Base-by-base conservation (phyloP, 345 rosid species). In the Firmiana major region DNA sequence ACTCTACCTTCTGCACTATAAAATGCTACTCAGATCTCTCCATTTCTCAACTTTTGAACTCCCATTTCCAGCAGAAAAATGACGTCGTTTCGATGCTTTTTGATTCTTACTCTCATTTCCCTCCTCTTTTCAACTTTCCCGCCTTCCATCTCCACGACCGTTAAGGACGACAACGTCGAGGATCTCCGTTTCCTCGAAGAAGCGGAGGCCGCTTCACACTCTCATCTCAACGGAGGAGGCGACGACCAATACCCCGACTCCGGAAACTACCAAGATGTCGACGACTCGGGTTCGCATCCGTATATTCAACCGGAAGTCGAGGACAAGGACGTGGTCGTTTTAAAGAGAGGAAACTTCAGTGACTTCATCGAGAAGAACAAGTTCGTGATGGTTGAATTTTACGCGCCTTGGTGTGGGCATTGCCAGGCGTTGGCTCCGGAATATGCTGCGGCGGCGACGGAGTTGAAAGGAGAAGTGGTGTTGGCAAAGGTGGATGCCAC, bases 361-460 rank as follows among this genome's bases (percentile, higher is more conserved):
- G 91, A 88, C 40, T 79, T 88, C 78, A 77, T 92, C 17, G 87
- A 84, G 85, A 89, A 86, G 4, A 86, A 91, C 73, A 85, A 85
- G 82, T 94, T 84, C 81, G 99, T 94, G 22, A 85, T 97, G 98
- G 97, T 97, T 21, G 98, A 97, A 77, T 97, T 97, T 84, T 97
- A 97, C 84, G 98, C 99, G 11, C 97, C 99, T 6, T 97, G 99
- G 99, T 97, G 99, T 63, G 99, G 99, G 3, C 98, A 96, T 72
- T 96, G 99, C 78, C 97, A 96, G 82, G 82, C 97, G 45, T 84
- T 96, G 69, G 98, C 99, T 78, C 99, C 99, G 15, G 99, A 97
- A 78, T 97, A 94, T 19, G 97, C 98, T 8, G 97, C 99, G 24
- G 98, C 98, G 0, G 99, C 98, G n/a, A 90, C 99, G 38, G 97